Conservation (phyloP, 441 rosid species). For the Erodium trifolium region DNA sequence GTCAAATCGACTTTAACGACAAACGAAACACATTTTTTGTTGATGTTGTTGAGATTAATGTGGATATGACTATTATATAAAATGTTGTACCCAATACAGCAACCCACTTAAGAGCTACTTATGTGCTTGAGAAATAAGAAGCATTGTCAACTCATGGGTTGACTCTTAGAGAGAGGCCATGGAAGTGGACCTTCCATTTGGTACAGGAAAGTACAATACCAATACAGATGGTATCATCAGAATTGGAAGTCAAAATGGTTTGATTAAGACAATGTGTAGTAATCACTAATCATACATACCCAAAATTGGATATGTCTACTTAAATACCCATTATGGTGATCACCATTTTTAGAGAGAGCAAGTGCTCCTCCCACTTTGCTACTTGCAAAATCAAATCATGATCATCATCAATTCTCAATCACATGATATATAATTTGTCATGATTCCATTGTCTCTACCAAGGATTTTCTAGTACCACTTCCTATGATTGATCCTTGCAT, state of each 20-base stretch:
- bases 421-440: not conserved
- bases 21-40: too few species aligned
- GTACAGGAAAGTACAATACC: conserved; percentile 22
- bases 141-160: conserved; percentile 5
- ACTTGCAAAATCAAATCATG: not conserved
- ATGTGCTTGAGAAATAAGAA: not conserved
- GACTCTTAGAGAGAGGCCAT: conserved; percentile 5
- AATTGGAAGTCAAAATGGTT: conserved; percentile 2
- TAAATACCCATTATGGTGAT: conserved; percentile 6
- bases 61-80: too few species aligned
- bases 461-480: not conserved
- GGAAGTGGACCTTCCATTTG: conserved; percentile 14
- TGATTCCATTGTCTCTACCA: conserved; percentile 5
- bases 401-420: not conserved
- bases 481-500: not conserved
- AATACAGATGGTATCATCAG: conserved; percentile 3
- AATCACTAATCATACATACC: conserved; percentile 1
- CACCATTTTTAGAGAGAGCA: not conserved
- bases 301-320: conserved; percentile 12
- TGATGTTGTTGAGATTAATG: too few species aligned
- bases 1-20: too few species aligned
- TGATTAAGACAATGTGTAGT: conserved; percentile 1
- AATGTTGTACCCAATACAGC: too few species aligned
- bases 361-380: conserved; percentile 27
- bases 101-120: not conserved